Evolutionary conservation across 208 protist species (phyloP).

Genomic region (Trypanosoma boissoni): DNA sequence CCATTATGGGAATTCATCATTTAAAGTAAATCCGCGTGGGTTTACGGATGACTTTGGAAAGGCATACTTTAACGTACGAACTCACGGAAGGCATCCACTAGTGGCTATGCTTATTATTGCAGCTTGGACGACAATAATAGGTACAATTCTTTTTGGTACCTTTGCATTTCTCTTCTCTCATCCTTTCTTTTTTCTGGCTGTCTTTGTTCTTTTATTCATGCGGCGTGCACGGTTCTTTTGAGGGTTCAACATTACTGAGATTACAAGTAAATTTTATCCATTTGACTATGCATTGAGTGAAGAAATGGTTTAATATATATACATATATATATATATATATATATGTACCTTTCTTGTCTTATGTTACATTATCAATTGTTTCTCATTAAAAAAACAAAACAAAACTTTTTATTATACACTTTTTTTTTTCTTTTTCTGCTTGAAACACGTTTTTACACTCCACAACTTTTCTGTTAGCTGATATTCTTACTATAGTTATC

Average conservation of each 20-base stretch:
- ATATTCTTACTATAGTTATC: neutral
- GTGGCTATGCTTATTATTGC: conserved; percentile 64
- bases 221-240: conserved; percentile 40
- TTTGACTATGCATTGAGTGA: neutral
- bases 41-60: conserved; percentile 63
- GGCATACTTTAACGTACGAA: conserved; percentile 58
- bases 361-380: no score
- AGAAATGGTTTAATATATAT: no score
- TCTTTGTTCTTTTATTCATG: conserved; percentile 56
- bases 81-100: conserved; percentile 62
- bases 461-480: neutral
- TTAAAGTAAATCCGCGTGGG: conserved; percentile 32
- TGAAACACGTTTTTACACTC: no score
- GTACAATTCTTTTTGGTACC: conserved; percentile 43
- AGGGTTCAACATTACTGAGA: neutral
- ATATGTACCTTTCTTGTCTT: no score
- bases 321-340: no score
- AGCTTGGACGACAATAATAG: conserved; percentile 60
- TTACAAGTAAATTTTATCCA: neutral
- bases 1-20: conserved; percentile 53
- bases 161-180: conserved; percentile 61
- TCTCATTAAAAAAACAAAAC: no score
- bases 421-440: no score
- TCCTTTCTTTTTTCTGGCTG: conserved; percentile 58
- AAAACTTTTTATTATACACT: no score